Evolutionary conservation across 192 early-diverging fungal genomes (phyloP).

Genomic region (Linderina pennispora): DNA sequence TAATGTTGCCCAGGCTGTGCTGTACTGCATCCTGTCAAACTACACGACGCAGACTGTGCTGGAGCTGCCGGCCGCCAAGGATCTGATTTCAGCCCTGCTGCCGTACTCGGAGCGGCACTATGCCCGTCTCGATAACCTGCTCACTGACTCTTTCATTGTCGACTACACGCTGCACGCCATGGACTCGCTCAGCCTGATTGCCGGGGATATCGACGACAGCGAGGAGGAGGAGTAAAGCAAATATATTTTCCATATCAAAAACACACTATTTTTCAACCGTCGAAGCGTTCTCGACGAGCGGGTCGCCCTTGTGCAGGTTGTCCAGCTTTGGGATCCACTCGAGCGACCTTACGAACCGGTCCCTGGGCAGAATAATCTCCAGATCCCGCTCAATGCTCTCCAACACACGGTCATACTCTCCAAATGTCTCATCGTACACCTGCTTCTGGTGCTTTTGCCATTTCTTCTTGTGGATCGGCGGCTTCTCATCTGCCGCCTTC

Average conservation of each 20-base stretch:
- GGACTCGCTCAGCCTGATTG: conserved; percentile 43
- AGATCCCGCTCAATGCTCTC: conserved; percentile 26
- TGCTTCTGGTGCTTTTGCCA: conserved; percentile 10
- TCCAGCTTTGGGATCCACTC: conserved; percentile 35
- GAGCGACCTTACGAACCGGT: conserved; percentile 12
- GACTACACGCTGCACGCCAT: conserved; percentile 90
- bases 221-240: background rate
- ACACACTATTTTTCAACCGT: background rate
- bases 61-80: conserved; percentile 74
- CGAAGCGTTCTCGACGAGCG: background rate
- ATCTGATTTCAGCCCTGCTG: conserved; percentile 73
- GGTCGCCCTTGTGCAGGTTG: conserved; percentile 11
- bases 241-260: background rate
- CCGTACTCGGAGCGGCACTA: conserved; percentile 94
- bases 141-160: conserved; percentile 80
- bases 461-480: conserved; percentile 9
- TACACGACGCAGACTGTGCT: conserved; percentile 64
- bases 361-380: conserved; percentile 26
- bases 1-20: conserved; percentile 69
- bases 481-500: conserved; percentile 7
- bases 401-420: conserved; percentile 15
- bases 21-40: conserved; percentile 68
- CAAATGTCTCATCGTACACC: conserved; percentile 7
- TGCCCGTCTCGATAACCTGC: conserved; percentile 64
- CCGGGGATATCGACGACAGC: conserved; percentile 2